Evolutionary conservation across 345 rosid genomes (phyloP).

Genomic region (Turnera subulata): DNA sequence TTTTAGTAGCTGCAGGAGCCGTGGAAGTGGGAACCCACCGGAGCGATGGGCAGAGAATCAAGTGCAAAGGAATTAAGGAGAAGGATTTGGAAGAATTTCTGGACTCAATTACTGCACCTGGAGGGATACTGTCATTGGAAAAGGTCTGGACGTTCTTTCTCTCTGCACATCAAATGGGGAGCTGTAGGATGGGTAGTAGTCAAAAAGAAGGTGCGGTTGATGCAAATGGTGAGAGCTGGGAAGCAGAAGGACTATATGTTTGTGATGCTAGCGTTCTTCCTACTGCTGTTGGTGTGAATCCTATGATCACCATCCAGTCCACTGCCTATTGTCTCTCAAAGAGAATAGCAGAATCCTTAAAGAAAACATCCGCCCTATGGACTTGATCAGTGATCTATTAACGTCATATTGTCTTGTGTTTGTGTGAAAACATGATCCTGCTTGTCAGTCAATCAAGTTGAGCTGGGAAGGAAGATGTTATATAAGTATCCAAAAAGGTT

Average conservation of each 20-base stretch:
- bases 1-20: constrained; percentile 67
- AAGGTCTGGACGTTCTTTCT: constrained; percentile 37
- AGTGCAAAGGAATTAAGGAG: constrained; percentile 34
- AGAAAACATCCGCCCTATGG: no score
- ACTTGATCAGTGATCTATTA: no score
- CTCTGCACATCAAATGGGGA: constrained; percentile 74
- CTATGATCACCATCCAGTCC: constrained; percentile 66
- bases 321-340: constrained; percentile 43
- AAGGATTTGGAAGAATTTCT: constrained; percentile 48
- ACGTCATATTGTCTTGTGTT: no score
- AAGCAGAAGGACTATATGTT: constrained; percentile 54
- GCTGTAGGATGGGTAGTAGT: constrained; percentile 58
- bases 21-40: constrained; percentile 59
- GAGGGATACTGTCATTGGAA: constrained; percentile 29
- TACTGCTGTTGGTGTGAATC: constrained; percentile 58
- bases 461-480: no score
- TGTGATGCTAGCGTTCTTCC: constrained; percentile 69
- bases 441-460: no score
- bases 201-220: constrained; percentile 54
- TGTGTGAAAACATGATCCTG: no score
- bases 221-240: constrained; percentile 64
- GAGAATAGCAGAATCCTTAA: constrained; percentile 17
- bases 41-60: constrained; percentile 55
- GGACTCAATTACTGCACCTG: constrained; percentile 30
- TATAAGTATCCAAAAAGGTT: no score